Percentiles rank a stretch among this genome's conserved stretches.
Evolutionary conservation across 192 early-diverging fungal species (phyloP).

Genomic region (Backusella mclennaniae): DNA sequence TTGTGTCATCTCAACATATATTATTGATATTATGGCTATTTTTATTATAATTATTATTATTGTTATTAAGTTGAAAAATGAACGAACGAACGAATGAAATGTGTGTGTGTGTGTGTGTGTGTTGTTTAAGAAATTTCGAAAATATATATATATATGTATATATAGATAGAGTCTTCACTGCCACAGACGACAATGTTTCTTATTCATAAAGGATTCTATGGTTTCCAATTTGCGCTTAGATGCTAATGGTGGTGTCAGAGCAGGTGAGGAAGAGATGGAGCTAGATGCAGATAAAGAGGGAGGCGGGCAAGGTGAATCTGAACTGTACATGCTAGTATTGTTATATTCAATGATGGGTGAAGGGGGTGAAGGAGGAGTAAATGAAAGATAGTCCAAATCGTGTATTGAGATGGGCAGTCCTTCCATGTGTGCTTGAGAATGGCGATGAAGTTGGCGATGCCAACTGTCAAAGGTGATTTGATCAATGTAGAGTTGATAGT

Average conservation of each 20-base stretch:
- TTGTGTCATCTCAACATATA: neutral
- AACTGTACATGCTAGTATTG: neutral
- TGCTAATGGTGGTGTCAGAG: constrained; percentile 22
- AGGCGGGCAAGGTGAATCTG: neutral
- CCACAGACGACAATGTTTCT: constrained; percentile 9
- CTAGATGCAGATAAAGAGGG: constrained; percentile 17
- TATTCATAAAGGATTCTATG: constrained; percentile 5
- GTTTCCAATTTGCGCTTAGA: constrained; percentile 5
- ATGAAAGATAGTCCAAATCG: constrained; percentile 10
- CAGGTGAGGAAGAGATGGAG: constrained; percentile 21
- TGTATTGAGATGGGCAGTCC: neutral
- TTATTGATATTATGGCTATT: neutral
- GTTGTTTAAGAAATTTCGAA: neutral
- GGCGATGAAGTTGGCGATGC: constrained; percentile 31
- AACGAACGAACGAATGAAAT: neutral
- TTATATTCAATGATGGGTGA: neutral
- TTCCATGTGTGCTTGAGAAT: constrained; percentile 15
- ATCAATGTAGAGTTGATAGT: constrained; percentile 75
- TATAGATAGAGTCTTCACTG: neutral
- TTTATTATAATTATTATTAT: too few species aligned
- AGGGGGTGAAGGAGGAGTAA: neutral
- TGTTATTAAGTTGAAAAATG: neutral
- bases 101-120: neutral
- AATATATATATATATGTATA: neutral
- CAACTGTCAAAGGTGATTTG: constrained; percentile 39